Evolutionary conservation across 257 asterid species (phyloP), one percentile per base, ranked within the genome.

Genomic region (Osmanthus fragrans): DNA sequence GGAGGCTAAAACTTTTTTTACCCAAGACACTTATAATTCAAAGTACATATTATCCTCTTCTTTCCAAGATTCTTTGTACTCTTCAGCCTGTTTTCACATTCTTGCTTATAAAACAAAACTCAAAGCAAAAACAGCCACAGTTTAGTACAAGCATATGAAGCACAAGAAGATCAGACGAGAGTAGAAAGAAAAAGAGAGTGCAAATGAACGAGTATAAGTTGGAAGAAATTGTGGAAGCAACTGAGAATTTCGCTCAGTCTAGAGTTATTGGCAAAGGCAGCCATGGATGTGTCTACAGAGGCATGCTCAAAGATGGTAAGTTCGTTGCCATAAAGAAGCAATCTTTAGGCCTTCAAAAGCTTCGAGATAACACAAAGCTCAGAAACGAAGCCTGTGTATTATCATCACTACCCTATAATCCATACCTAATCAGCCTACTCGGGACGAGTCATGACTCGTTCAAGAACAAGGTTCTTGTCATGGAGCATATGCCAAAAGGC

Each of bases 191-290:
- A 13, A 45, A 45, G 54, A 63, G 3, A 63, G 11, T 64, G 73
- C 72, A 70, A 71, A 86, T 92, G 91, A 65, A 85, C 15, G 87
- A 75, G 16, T 92, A 77, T 76, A 85, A 82, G 29, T 78, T 86
- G 4, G 77, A 86, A 81, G 87, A 87, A 54, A 85, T 92, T 7
- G 91, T 81, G 73, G 81, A 36, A 16, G 90, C 96, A 12, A 89
- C 97, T 0, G 80, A 82, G 0, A 77, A 82, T 37, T 92, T 92
- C 88, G 87, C 92, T 7, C 80, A 81, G 18, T 84, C 92, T 40
- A 80, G 79, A 37, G 36, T 92, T 1, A 78, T 91, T 75, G 96
- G 97, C 63, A 91, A 88, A 83, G 97, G 97, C 21, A 89, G 97
- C 88, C 97, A 92, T 71, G 97, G 97, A 19, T 70, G 68, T 42